Conservation (phyloP, 2,329 filamentous ascomycete genomes). For the Colletotrichum brevisporum region DNA sequence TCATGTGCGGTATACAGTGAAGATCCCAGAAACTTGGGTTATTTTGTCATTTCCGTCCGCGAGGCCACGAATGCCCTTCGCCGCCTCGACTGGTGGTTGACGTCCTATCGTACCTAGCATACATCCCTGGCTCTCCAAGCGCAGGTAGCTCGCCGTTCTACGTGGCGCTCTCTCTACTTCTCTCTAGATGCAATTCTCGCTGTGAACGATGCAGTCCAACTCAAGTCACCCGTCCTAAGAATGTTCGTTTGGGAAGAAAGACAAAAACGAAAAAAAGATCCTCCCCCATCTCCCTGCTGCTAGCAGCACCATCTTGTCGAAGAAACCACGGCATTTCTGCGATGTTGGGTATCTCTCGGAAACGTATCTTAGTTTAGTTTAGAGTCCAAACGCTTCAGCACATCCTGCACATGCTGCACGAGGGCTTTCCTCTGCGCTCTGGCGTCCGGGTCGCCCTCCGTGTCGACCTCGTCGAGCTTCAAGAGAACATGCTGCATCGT, state of each 20-base stretch:
- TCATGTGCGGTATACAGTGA: slow-evolving; percentile 33
- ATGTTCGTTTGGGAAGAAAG: too few relatives aligned
- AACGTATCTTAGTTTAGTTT: slow-evolving; percentile 14
- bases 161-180: not conserved
- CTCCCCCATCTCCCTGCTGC: too few relatives aligned
- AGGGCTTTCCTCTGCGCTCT: slow-evolving; percentile 78
- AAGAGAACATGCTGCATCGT: slow-evolving; percentile 82
- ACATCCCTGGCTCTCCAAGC: not conserved
- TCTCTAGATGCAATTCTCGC: slow-evolving; percentile 41
- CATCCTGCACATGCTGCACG: slow-evolving; percentile 78
- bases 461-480: slow-evolving; percentile 83
- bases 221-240: slow-evolving; percentile 21
- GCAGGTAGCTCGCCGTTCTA: slow-evolving; percentile 8
- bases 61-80: slow-evolving; percentile 5
- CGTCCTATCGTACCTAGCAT: slow-evolving; percentile 22
- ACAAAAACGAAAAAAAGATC: too few relatives aligned
- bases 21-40: slow-evolving; percentile 26
- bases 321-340: slow-evolving; percentile 17
- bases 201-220: slow-evolving; percentile 34
- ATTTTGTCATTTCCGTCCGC: slow-evolving; percentile 27
- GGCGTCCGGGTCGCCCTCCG: slow-evolving; percentile 76
- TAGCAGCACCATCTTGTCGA: slow-evolving; percentile 11
- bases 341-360: slow-evolving; percentile 12
- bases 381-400: slow-evolving; percentile 76
- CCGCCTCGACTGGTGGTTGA: not conserved